These are phyloP conservation scores for Solanum hybrid DNA, from an alignment of 305 asterid genomes.

Conservation along the genomic window DNA sequence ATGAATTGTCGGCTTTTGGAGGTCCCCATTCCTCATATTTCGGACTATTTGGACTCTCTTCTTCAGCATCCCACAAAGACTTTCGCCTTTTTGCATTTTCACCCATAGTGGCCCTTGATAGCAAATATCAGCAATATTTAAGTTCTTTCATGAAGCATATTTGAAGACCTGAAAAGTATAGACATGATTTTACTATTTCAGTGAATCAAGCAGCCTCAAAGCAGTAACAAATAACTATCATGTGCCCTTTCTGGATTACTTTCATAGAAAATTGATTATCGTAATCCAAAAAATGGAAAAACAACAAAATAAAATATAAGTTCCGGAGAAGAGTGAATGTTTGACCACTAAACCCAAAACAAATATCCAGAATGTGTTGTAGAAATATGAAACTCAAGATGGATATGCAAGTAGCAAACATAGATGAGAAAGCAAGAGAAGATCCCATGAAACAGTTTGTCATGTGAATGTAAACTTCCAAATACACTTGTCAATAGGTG, in stretches of 20 bases:
- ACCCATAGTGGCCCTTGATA: constrained; percentile 39
- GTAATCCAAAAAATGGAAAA: background rate
- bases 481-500: background rate
- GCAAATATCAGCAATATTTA: constrained; percentile 3
- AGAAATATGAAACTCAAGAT: background rate
- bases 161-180: background rate
- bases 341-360: background rate
- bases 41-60: constrained; percentile 24
- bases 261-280: background rate
- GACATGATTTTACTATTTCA: background rate
- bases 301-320: background rate
- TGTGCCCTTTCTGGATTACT: background rate
- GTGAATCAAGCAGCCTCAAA: background rate
- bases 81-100: constrained; percentile 56
- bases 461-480: background rate
- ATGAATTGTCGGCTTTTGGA: constrained; percentile 31
- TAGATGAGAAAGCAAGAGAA: background rate
- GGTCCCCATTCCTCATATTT: constrained; percentile 35
- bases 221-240: background rate
- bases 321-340: background rate
- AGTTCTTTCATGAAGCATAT: background rate
- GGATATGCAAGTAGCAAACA: background rate
- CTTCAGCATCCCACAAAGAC: constrained; percentile 63
- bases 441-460: background rate
- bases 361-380: background rate